Evolutionary conservation across 805 yeast species (phyloP).

Genomic region (Kregervanrija fluxuum): DNA sequence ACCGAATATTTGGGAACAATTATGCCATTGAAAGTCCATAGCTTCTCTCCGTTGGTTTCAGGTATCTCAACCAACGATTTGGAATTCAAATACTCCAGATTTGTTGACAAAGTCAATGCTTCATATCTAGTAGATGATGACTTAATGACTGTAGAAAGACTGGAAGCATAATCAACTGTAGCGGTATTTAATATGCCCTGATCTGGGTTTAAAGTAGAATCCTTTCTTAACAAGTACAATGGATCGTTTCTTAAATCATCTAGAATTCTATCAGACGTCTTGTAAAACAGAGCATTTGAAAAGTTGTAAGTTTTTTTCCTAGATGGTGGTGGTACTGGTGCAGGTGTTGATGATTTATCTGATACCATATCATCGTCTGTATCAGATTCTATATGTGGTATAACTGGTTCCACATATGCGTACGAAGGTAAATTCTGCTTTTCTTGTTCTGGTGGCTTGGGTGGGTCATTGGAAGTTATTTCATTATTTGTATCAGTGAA

Average conservation of each 20-base stretch:
- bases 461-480: too few relatives aligned
- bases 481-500: too few relatives aligned
- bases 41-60: conserved; percentile 5
- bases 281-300: conserved; percentile 30
- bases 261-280: conserved; percentile 59
- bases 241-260: conserved; percentile 53
- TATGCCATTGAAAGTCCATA: conserved; percentile 20
- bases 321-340: conserved; percentile 6
- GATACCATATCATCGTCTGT: too few relatives aligned
- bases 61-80: conserved; percentile 4
- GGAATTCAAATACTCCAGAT: conserved; percentile 13
- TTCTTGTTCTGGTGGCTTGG: too few relatives aligned
- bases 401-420: too few relatives aligned
- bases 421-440: too few relatives aligned
- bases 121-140: conserved; percentile 15
- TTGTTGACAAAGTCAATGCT: conserved; percentile 31
- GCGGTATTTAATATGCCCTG: conserved; percentile 23
- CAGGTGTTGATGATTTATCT: neutral
- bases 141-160: conserved; percentile 4
- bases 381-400: too few relatives aligned
- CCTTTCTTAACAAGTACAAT: conserved; percentile 21
- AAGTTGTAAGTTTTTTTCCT: conserved; percentile 15
- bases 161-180: conserved; percentile 30
- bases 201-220: neutral
- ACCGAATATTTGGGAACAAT: conserved; percentile 15